phyloP scores from a whole-genome alignment of 106 monocot species.

The Dioscorea dumetorum region DNA sequence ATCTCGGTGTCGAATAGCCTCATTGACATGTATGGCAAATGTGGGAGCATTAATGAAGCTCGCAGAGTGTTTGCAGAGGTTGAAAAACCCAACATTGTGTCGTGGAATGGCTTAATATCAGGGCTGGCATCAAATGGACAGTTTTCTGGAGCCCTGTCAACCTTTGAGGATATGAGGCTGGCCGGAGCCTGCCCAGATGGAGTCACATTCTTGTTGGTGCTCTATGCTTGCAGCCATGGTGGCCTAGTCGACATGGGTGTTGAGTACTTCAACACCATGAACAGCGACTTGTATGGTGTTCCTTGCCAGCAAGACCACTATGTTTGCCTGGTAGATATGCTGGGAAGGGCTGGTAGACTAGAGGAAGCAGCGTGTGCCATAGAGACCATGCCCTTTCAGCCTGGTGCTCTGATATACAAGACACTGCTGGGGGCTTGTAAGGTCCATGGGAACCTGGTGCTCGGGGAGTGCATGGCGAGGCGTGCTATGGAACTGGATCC shows the following conservation, averaged over 20 bases:
- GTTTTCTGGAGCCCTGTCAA: constrained; percentile 47
- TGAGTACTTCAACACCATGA: constrained; percentile 70
- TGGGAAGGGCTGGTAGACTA: constrained; percentile 72
- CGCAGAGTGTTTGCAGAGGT: constrained; percentile 32
- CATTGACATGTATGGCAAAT: constrained; percentile 80
- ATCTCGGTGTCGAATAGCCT: constrained; percentile 78
- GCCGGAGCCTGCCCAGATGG: constrained; percentile 39
- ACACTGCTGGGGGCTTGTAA: constrained; percentile 62
- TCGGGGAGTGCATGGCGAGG: constrained; percentile 59
- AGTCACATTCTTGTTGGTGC: constrained; percentile 55
- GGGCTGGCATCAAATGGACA: constrained; percentile 51
- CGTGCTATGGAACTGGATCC: constrained; percentile 44
- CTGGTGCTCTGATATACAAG: constrained; percentile 59
- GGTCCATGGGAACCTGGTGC: constrained; percentile 36
- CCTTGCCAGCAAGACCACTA: constrained; percentile 54
- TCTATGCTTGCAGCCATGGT: constrained; percentile 70
- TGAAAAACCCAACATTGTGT: constrained; percentile 62
- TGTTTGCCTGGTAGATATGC: constrained; percentile 64
- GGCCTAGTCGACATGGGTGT: constrained; percentile 65
- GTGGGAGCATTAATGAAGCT: constrained; percentile 51
- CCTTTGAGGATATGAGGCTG: constrained; percentile 75
- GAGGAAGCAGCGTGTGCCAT: constrained; percentile 44
- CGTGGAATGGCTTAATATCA: constrained; percentile 79
- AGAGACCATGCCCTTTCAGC: constrained; percentile 40
- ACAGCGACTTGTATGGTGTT: constrained; percentile 26